A percentile compares a stretch with the other conserved stretches of the same genome.
Evolutionary conservation across 768 basidiomycete genomes (phyloP).

Genomic region (Russula vinacea): DNA sequence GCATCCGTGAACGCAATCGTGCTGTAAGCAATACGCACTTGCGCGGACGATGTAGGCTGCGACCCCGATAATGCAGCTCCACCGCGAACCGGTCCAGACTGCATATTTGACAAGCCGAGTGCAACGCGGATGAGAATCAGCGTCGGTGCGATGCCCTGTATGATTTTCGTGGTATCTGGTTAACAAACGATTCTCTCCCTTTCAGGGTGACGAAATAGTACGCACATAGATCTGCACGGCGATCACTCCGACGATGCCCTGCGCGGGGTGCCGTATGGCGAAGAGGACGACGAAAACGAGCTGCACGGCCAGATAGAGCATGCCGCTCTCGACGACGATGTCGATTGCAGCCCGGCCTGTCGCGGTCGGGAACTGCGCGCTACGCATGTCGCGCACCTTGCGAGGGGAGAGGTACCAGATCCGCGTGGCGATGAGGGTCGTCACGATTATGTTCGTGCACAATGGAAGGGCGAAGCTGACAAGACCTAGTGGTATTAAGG

Average conservation of each 20-base stretch:
- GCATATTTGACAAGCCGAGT: conserved; percentile 11
- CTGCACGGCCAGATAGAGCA: conserved; percentile 42
- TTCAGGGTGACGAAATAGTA: background rate
- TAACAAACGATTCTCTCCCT: background rate
- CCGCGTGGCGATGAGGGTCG: conserved; percentile 41
- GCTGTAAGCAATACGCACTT: background rate
- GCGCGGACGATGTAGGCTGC: background rate
- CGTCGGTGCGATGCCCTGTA: conserved; percentile 19
- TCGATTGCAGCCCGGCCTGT: conserved; percentile 31
- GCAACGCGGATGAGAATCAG: conserved; percentile 23
- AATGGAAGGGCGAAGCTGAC: conserved; percentile 42
- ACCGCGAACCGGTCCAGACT: background rate
- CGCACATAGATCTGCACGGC: conserved; percentile 44
- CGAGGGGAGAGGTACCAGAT: conserved; percentile 36
- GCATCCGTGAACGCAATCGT: conserved; percentile 6
- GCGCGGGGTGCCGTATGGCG: conserved; percentile 38
- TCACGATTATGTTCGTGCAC: conserved; percentile 43
- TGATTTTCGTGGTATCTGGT: background rate
- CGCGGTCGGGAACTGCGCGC: background rate
- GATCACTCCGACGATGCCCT: conserved; percentile 38
- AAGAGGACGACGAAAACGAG: conserved; percentile 43
- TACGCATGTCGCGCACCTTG: conserved; percentile 23
- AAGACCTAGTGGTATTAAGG: conserved; percentile 36
- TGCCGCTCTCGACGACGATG: conserved; percentile 43
- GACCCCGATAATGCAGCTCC: background rate